phyloP scores from a whole-genome alignment of 2,329 filamentous ascomycete genomes.

The Periglandula ipomoeae region DNA sequence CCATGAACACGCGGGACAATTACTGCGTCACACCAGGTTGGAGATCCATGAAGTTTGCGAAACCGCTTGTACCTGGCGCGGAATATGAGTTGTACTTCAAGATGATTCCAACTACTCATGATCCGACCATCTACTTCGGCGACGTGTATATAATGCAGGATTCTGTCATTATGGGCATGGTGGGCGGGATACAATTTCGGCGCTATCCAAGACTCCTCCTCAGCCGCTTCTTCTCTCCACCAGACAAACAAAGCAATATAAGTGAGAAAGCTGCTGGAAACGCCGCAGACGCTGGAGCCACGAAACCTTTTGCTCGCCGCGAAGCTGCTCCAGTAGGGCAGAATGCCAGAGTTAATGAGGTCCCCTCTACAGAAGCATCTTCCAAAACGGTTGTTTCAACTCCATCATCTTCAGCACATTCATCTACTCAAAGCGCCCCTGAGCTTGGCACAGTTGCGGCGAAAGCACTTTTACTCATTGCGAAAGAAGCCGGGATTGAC shows the following conservation, averaged over 20 bases:
- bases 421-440: too few relatives aligned
- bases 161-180: conserved; percentile 37
- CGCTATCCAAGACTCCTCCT: conserved; percentile 57
- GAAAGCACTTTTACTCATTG: conserved; percentile 43
- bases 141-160: conserved; percentile 48
- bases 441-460: too few relatives aligned
- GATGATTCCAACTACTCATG: conserved; percentile 43
- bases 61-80: conserved; percentile 35
- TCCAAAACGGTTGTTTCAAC: too few relatives aligned
- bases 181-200: conserved; percentile 54
- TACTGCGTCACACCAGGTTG: conserved; percentile 50
- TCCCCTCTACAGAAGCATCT: too few relatives aligned
- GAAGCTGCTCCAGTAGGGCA: too few relatives aligned
- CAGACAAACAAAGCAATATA: too few relatives aligned
- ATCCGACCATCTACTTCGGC: conserved; percentile 32
- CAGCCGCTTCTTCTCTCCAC: conserved; percentile 52
- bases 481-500: conserved; percentile 44
- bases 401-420: too few relatives aligned
- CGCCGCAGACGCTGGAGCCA: too few relatives aligned
- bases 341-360: too few relatives aligned
- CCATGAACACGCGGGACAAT: conserved; percentile 41
- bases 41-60: conserved; percentile 41
- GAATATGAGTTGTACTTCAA: conserved; percentile 48
- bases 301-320: too few relatives aligned
- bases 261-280: too few relatives aligned